These are phyloP conservation scores for Trichoderma sp. DNA, from an alignment of 2,329 filamentous ascomycete genomes.

Conservation along the genomic window DNA sequence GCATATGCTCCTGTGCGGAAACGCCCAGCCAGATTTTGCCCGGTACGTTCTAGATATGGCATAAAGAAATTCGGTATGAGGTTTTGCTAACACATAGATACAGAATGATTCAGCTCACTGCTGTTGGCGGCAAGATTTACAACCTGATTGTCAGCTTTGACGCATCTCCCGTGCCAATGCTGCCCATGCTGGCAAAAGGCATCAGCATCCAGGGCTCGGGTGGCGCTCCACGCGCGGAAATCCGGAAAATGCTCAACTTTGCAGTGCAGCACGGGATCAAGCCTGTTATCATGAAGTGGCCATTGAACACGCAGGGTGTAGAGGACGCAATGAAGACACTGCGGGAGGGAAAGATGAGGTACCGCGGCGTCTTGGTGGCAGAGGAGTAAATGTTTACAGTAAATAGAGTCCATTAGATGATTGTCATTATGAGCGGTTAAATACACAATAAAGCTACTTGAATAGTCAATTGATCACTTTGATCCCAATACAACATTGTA, in stretches of 20 bases:
- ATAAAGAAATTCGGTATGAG: too few relatives aligned
- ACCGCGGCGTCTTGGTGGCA: conserved; percentile 7
- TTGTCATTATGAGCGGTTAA: background rate
- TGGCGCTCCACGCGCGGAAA: background rate
- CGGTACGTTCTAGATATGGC: background rate
- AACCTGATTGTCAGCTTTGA: conserved; percentile 1
- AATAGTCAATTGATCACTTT: background rate
- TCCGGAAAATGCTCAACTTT: conserved; percentile 8
- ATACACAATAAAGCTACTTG: background rate
- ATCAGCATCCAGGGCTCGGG: conserved; percentile 10
- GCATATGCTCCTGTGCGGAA: conserved; percentile 19
- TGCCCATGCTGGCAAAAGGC: background rate
- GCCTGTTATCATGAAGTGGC: conserved; percentile 9
- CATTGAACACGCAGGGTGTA: background rate
- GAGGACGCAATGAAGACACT: background rate
- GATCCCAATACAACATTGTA: background rate
- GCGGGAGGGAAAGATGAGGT: conserved; percentile 12
- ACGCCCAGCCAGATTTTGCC: conserved; percentile 3
- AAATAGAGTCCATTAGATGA: background rate
- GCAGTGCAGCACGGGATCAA: background rate
- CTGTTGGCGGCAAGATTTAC: conserved; percentile 4
- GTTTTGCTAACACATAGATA: background rate
- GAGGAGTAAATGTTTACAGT: background rate
- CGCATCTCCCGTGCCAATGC: background rate
- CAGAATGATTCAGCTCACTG: background rate